Evolutionary conservation across 768 basidiomycete genomes (phyloP), one percentile per base, ranked within the genome.

Genomic region (Boletus insuetus): DNA sequence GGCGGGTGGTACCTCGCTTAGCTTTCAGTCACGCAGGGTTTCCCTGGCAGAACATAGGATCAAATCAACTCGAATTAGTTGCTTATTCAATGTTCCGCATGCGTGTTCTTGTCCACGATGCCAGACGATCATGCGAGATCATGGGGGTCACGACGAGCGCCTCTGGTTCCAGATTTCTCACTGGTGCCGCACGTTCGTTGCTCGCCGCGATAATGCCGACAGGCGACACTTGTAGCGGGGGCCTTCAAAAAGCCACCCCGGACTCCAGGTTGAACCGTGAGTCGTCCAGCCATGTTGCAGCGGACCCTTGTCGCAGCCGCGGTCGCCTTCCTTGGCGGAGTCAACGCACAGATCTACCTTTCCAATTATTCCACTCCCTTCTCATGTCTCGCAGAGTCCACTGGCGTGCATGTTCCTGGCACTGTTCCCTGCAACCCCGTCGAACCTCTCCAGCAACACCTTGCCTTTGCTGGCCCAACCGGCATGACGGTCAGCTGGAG

Each of bases 401-500:
- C 60, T 0, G 67, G 67, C 16, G 67, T 67, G 19, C 67, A 68
- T 17, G 58, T 68, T 17, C 67, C 67, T 37, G 67, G 67, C 2
- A 54, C 62, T 3, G 55, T 68, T 34, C 67, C 66, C 2, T 68
- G 66, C 50, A 68, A 68, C 46, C 67, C 67, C 3, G 53, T 60
- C 17, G 67, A 68, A 26, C 67, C 67, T 34, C 63, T 68, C 14
- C 60, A 68, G n/a, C 62, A 68, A 10, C 64, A 26, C 31, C 54
- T 68, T 5, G 67, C 67, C 10, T 68, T 53, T 55, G 67, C 64
- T 17, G 60, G 67, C 5, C 4, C 64, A 6, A 55, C 59, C 4
- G 67, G 67, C 26, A 69, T 68, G 67, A 64, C 55, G 13, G 59
- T 68, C 16, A 68, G 67, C 51, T 68, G 67, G 67, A 62, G 48